These are phyloP conservation scores for Deinandra increscens DNA, from an alignment of 129 eudicot genomes.

Conservation along the genomic window DNA sequence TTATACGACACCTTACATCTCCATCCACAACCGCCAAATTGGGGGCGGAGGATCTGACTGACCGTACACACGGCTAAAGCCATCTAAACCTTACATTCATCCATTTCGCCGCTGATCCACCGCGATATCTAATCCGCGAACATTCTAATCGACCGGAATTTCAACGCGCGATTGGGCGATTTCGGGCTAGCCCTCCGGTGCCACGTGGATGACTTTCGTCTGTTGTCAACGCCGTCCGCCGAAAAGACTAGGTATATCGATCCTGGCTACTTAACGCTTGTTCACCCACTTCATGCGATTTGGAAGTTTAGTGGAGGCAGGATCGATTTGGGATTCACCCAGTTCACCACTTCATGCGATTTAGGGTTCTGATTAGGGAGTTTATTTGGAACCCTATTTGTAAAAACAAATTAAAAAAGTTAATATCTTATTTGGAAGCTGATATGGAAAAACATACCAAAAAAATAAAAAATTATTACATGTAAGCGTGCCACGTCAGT, in stretches of 20 bases:
- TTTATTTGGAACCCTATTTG: too few species aligned
- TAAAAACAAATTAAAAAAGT: too few species aligned
- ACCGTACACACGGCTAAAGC: conserved; percentile 79
- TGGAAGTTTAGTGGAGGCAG: too few species aligned
- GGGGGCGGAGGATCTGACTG: conserved; percentile 66
- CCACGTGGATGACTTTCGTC: conserved; percentile 55
- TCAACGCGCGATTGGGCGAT: conserved; percentile 82
- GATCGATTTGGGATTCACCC: too few species aligned
- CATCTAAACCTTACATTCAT: conserved; percentile 64
- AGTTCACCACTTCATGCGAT: too few species aligned
- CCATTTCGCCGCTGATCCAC: conserved; percentile 73
- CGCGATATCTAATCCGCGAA: conserved; percentile 88
- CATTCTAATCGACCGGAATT: conserved; percentile 61
- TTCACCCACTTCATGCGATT: too few species aligned
- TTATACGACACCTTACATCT: conserved; percentile 63
- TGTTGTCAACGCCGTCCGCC: conserved; percentile 86
- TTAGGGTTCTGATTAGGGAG: too few species aligned
- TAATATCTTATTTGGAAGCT: too few species aligned
- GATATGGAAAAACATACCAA: too few species aligned
- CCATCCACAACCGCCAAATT: conserved; percentile 53
- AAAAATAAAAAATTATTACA: too few species aligned
- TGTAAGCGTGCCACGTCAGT: too few species aligned
- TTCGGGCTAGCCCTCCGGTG: conserved; percentile 79
- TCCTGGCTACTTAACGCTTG: conserved; percentile 81
- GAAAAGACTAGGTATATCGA: conserved; percentile 95